Evolutionary conservation across 805 yeast species (phyloP), one percentile per base, ranked within the genome.

Genomic region (Monosporozyma aerobia): DNA sequence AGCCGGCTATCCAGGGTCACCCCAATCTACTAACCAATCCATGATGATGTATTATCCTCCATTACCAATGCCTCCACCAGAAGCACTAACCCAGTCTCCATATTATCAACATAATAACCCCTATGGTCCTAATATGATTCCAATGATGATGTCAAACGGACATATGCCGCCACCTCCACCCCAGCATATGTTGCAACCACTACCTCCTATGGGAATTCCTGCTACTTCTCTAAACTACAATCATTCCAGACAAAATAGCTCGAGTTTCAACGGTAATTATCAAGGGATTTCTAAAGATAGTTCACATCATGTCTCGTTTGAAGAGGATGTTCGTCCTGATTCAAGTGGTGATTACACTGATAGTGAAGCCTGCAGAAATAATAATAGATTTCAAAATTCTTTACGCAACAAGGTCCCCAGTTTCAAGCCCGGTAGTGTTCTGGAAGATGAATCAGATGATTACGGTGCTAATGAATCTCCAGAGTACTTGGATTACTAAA

Each of bases 1-100:
- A 5, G 54, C 63, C 55, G 67, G 63, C 50, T 67, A 63, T 49
- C 63, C 62, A 23, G 43, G 32, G 1, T 25, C 43, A 22, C 27
- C 43, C 5, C 49, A 19, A 11, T n/a, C 32, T 23, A 23, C 13
- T 33, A 57, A 53, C 47, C 64, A 59, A 19, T 63, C 69, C 10
- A 63, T 62, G 44, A 61, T 64, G 63, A 65, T 65, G 69, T 54
- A 59, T 32, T 67, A 63, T 52, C 64, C 68, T 9, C 69, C 68
- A 52, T 54, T 61, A 13, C 50, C 56, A 44, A 43, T 48, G 46
- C 50, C 52, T 44, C 33, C 44, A 23, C 54, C 52, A 47, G 45
- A 43, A 13, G 29, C 25, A 13, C 23, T 43, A 43, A 13, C 9
- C 25, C 45, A 49, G 29, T 22, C 47, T 13, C 30, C 23, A 23